Evolutionary conservation across 2,329 filamentous ascomycete genomes (phyloP).

Genomic region (Didymella segeticola): DNA sequence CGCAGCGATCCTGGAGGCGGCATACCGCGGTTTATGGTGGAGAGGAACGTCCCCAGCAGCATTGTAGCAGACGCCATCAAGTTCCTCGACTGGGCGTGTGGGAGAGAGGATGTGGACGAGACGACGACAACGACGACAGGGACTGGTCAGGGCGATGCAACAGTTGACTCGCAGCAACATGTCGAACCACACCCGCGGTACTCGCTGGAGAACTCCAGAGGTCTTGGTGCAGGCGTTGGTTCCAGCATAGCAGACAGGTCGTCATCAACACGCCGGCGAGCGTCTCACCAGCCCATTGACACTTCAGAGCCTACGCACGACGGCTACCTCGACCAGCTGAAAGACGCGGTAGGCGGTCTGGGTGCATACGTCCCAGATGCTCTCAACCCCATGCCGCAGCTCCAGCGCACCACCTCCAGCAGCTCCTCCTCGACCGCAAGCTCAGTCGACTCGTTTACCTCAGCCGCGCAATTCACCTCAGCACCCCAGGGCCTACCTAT

Average conservation of each 20-base stretch:
- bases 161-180: constrained; percentile 30
- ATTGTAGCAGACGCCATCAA: constrained; percentile 81
- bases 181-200: constrained; percentile 28
- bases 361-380: constrained; percentile 29
- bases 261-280: constrained; percentile 25
- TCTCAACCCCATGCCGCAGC: constrained; percentile 27
- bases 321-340: constrained; percentile 24
- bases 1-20: constrained; percentile 87
- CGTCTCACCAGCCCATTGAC: constrained; percentile 27
- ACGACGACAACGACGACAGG: constrained; percentile 49
- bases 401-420: constrained; percentile 34
- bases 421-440: constrained; percentile 35
- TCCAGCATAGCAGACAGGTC: constrained; percentile 46
- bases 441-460: constrained; percentile 49
- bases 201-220: constrained; percentile 43
- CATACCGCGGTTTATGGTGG: constrained; percentile 90
- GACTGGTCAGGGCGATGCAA: constrained; percentile 27
- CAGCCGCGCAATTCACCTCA: constrained; percentile 52
- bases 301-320: constrained; percentile 11
- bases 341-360: constrained; percentile 14
- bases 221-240: constrained; percentile 46
- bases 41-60: constrained; percentile 81
- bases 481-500: constrained; percentile 40
- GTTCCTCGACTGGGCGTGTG: constrained; percentile 79
- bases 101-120: too few species aligned